Conservation (phyloP, 352 stramenopile species). For the Detonula confervacea region DNA sequence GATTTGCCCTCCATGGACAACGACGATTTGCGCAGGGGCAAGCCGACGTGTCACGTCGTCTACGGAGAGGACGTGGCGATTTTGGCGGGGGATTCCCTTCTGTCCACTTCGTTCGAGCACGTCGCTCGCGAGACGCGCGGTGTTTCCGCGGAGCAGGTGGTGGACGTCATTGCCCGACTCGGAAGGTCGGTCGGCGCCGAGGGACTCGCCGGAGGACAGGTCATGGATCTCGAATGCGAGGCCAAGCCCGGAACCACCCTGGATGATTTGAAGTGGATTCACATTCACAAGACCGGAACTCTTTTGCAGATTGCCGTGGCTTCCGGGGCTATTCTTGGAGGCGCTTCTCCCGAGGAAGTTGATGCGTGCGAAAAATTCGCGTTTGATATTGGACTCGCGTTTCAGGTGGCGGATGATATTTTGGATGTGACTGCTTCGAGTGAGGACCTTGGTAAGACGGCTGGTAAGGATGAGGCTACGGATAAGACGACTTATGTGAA, state of each 20-base stretch:
- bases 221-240: conserved; percentile 90
- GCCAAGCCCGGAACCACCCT: conserved; percentile 84
- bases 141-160: conserved; percentile 77
- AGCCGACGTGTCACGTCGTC: conserved; percentile 88
- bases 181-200: conserved; percentile 85
- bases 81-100: conserved; percentile 86
- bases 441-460: conserved; percentile 89
- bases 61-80: conserved; percentile 90
- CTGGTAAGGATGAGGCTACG: conserved; percentile 86
- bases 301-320: conserved; percentile 86
- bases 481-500: conserved; percentile 90
- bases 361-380: conserved; percentile 86
- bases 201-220: conserved; percentile 85
- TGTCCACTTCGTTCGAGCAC: conserved; percentile 87
- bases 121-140: conserved; percentile 72
- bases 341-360: conserved; percentile 84
- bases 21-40: conserved; percentile 87
- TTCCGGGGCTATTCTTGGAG: conserved; percentile 85
- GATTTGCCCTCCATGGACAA: conserved; percentile 89
- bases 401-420: conserved; percentile 91
- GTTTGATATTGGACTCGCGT: conserved; percentile 88
- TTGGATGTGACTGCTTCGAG: conserved; percentile 88
- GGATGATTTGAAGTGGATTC: conserved; percentile 89
- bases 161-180: conserved; percentile 86
- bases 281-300: conserved; percentile 89